Conservation (phyloP, 108 stramenopile species). For the Skeletonema potamos region DNA sequence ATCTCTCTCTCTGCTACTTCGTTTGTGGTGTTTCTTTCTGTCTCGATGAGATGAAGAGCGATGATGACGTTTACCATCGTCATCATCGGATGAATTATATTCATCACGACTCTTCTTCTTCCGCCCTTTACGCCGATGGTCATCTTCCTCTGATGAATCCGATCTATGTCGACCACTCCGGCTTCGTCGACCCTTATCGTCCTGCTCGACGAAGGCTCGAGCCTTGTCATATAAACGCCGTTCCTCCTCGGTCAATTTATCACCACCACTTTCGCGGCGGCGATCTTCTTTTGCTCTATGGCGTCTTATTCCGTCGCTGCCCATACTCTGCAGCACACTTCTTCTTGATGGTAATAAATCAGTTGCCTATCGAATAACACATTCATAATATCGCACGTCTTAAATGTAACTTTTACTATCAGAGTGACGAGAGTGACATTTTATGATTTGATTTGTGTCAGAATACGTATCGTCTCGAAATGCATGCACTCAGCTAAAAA, state of each 20-base stretch:
- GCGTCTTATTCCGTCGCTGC: slow-evolving; percentile 1
- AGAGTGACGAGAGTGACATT: too few species aligned
- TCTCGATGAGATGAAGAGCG: neutral
- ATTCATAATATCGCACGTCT: too few species aligned
- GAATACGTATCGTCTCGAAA: too few species aligned
- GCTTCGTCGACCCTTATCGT: slow-evolving; percentile 1
- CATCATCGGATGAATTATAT: neutral
- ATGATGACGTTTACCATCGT: neutral
- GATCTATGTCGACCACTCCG: neutral
- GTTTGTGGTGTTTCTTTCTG: neutral
- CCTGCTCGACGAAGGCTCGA: slow-evolving; percentile 26
- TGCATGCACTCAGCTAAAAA: too few species aligned
- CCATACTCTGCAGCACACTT: too few species aligned
- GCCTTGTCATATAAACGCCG: slow-evolving; percentile 38
- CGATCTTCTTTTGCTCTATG: neutral
- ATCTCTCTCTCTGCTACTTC: slow-evolving; percentile 9
- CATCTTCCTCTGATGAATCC: neutral
- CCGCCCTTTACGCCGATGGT: neutral
- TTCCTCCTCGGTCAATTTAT: slow-evolving; percentile 38
- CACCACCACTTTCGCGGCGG: slow-evolving; percentile 2
- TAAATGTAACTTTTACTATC: too few species aligned
- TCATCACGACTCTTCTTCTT: slow-evolving; percentile 4
- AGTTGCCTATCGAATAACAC: too few species aligned
- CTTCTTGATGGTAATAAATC: neutral
- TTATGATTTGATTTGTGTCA: too few species aligned